phyloP scores from a whole-genome alignment of 2,329 filamentous ascomycete species.

The Pseudocercospora eumusae region DNA sequence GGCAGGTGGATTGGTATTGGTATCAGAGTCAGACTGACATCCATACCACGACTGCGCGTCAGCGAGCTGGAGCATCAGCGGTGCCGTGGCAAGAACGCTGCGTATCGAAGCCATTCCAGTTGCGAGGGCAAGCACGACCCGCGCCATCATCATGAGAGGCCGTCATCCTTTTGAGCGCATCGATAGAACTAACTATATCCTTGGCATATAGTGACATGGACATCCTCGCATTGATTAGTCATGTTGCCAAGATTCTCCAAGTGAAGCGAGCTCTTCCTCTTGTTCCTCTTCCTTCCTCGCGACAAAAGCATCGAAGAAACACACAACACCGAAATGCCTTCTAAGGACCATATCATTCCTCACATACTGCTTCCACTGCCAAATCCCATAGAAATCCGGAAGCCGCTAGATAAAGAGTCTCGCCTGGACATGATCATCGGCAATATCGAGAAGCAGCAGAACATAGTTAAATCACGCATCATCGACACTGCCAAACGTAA shows the following conservation, averaged over 20 bases:
- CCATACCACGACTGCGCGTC: conserved; percentile 20
- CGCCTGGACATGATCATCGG: conserved; percentile 29
- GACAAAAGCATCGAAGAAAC: background rate
- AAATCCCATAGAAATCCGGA: conserved; percentile 20
- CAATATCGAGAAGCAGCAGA: conserved; percentile 31
- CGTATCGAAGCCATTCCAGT: conserved; percentile 19
- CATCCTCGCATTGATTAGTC: too few relatives aligned
- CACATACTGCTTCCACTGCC: conserved; percentile 29
- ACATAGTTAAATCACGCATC: conserved; percentile 21
- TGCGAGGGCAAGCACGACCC: conserved; percentile 8
- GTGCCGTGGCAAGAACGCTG: conserved; percentile 18
- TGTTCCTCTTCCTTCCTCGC: background rate
- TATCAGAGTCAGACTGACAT: background rate
- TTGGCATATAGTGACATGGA: too few relatives aligned
- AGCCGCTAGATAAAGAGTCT: conserved; percentile 21
- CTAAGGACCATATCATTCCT: conserved; percentile 17
- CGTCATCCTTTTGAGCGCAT: conserved; percentile 18
- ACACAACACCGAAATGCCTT: conserved; percentile 2
- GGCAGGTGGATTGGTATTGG: conserved; percentile 8
- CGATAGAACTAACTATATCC: too few relatives aligned
- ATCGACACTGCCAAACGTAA: conserved; percentile 21
- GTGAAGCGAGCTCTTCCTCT: background rate
- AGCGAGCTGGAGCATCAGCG: conserved; percentile 23
- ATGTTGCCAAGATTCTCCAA: background rate
- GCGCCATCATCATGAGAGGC: conserved; percentile 5